phyloP scores from a whole-genome alignment of 306 rosid species.

The Hippophae gyantsensis region DNA sequence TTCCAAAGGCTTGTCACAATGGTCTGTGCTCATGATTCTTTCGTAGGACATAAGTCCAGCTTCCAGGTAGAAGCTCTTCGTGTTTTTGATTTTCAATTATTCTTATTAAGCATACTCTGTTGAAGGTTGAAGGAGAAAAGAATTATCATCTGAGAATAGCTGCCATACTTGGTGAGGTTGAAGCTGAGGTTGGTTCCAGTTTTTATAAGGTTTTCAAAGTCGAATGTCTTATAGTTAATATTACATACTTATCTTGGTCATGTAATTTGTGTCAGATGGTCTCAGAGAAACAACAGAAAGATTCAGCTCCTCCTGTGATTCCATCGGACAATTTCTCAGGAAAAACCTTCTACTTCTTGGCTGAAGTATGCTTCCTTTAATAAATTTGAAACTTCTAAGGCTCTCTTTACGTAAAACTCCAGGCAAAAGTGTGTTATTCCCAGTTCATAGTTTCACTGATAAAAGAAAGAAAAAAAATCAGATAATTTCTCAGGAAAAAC shows the following conservation, averaged over 20 bases:
- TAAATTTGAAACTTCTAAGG: constrained; percentile 3
- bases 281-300: constrained; percentile 91
- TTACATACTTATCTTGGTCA: constrained; percentile 14
- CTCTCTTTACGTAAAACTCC: not conserved
- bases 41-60: not conserved
- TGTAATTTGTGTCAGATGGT: constrained; percentile 60
- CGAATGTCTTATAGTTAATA: constrained; percentile 11
- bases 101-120: constrained; percentile 14
- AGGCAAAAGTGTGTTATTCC: not conserved
- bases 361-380: constrained; percentile 60
- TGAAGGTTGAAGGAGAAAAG: constrained; percentile 90
- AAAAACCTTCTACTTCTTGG: constrained; percentile 83
- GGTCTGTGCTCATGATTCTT: constrained; percentile 42
- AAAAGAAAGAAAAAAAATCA: constrained; percentile 3
- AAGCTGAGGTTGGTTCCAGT: constrained; percentile 75
- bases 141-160: constrained; percentile 79
- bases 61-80: constrained; percentile 5
- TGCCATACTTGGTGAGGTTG: constrained; percentile 84
- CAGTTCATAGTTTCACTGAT: not conserved
- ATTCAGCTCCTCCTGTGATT: constrained; percentile 84
- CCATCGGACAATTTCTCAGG: constrained; percentile 45
- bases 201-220: constrained; percentile 11
- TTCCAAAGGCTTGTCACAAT: constrained; percentile 97
- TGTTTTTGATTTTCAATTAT: constrained; percentile 18
- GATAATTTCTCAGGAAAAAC: constrained; percentile 62